phyloP scores from a whole-genome alignment of 352 stramenopile genomes.

The Paralagenidium karlingii region DNA sequence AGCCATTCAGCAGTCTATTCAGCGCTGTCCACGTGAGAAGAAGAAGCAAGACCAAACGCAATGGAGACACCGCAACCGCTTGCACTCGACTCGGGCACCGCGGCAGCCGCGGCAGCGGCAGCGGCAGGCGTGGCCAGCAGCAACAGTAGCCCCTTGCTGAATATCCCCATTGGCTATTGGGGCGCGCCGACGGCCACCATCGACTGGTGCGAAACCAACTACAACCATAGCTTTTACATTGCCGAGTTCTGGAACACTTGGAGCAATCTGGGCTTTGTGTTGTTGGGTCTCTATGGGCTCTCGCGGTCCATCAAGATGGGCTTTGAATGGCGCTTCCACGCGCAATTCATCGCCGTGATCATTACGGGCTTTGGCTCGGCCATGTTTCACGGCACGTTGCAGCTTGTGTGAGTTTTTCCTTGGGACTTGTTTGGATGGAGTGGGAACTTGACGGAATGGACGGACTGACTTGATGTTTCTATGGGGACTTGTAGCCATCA shows the following conservation, averaged over 20 bases:
- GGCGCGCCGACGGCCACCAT: conserved; percentile 59
- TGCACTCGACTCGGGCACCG: too few relatives aligned
- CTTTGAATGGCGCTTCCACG: conserved; percentile 66
- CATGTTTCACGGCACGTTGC: conserved; percentile 80
- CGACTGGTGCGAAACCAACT: conserved; percentile 83
- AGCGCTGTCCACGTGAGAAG: too few relatives aligned
- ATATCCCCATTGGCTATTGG: conserved; percentile 29
- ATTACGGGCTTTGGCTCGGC: conserved; percentile 69
- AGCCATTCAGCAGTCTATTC: too few relatives aligned
- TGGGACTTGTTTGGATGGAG: too few relatives aligned
- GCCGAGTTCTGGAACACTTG: conserved; percentile 85
- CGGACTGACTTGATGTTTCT: conserved; percentile 3
- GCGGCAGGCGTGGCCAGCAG: too few relatives aligned
- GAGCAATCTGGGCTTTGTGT: conserved; percentile 67
- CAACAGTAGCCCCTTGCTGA: too few relatives aligned
- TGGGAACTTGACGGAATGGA: neutral
- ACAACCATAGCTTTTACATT: conserved; percentile 62
- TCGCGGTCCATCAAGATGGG: conserved; percentile 39
- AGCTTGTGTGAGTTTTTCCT: conserved; percentile 51
- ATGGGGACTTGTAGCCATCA: conserved; percentile 20
- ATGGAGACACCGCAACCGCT: too few relatives aligned
- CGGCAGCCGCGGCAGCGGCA: too few relatives aligned
- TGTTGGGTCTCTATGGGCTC: conserved; percentile 64
- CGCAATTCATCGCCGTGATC: conserved; percentile 64
- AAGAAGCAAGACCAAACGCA: too few relatives aligned